These are phyloP conservation scores for Coemansia sp. DNA, from an alignment of 371 early-diverging fungal species.

Conservation along the genomic window DNA sequence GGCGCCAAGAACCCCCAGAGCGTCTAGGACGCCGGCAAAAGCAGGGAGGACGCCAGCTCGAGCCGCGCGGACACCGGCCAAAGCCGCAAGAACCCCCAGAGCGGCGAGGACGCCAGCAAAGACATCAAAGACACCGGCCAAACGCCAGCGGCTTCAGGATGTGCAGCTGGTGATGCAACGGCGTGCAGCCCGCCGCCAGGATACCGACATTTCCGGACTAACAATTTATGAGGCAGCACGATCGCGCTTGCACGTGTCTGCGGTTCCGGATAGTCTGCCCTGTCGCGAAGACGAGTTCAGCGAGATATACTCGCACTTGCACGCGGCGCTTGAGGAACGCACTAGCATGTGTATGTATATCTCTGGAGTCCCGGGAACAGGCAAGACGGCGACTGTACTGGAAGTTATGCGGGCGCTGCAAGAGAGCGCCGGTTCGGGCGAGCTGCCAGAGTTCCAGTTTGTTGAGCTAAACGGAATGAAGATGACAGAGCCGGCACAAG, in stretches of 20 bases:
- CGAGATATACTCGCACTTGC: slow-evolving; percentile 69
- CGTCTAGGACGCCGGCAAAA: not conserved
- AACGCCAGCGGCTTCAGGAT: slow-evolving; percentile 36
- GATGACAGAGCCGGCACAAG: slow-evolving; percentile 86
- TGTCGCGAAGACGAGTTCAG: slow-evolving; percentile 90
- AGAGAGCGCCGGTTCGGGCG: slow-evolving; percentile 62
- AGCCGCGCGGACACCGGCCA: slow-evolving; percentile 1
- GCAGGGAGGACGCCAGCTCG: slow-evolving; percentile 8
- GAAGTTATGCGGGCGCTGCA: slow-evolving; percentile 80
- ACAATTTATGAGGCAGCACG: slow-evolving; percentile 68
- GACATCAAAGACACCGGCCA: slow-evolving; percentile 18
- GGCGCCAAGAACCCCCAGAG: not conserved
- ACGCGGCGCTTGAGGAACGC: slow-evolving; percentile 73
- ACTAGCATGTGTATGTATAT: slow-evolving; percentile 87
- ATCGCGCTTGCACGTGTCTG: slow-evolving; percentile 80
- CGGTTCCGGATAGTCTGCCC: slow-evolving; percentile 86
- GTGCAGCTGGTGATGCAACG: slow-evolving; percentile 31
- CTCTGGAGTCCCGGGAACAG: slow-evolving; percentile 97
- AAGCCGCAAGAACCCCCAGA: not conserved
- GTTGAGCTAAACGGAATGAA: slow-evolving; percentile 97
- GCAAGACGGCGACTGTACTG: slow-evolving; percentile 95
- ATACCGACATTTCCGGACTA: not conserved
- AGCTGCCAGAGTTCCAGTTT: slow-evolving; percentile 74
- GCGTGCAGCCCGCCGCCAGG: slow-evolving; percentile 14
- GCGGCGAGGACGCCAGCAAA: not conserved